Percentiles rank a stretch among this genome's conserved stretches.
Conservation (phyloP, 2,329 filamentous ascomycete species). For the Magnaporthales sp. region DNA sequence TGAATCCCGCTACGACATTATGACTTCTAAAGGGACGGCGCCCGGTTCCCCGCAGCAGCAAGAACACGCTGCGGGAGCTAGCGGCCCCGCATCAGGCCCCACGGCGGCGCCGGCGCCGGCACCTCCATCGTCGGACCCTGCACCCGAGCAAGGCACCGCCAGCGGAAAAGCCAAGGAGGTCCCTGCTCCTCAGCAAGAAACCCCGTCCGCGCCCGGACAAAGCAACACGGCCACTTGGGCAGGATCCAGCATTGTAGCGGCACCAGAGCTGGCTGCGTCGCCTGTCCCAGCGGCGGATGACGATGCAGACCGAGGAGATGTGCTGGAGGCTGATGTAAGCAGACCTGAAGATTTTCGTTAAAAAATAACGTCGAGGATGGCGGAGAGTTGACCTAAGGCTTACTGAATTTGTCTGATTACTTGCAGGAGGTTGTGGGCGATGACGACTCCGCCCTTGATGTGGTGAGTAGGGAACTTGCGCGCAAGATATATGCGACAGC, state of each 20-base stretch:
- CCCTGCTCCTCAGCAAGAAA: neutral
- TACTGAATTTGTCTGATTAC: neutral
- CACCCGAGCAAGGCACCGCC: neutral
- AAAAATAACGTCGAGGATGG: neutral
- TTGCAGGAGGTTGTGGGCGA: neutral
- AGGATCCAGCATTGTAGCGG: neutral
- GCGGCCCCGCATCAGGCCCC: neutral
- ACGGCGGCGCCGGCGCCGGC: neutral
- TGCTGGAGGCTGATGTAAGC: slow-evolving; percentile 2
- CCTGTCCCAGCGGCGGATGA: neutral
- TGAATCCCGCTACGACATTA: neutral
- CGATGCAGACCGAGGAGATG: neutral
- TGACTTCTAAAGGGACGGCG: neutral
- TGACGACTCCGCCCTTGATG: neutral
- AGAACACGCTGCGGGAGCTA: neutral
- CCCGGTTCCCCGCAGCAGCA: neutral
- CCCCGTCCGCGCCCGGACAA: neutral
- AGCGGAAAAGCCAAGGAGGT: neutral
- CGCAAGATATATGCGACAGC: neutral
- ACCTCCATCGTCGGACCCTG: neutral
- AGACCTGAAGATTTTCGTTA: neutral
- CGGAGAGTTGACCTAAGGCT: neutral
- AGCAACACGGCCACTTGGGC: neutral
- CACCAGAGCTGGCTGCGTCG: too few relatives aligned
- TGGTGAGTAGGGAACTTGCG: neutral